phyloP scores from a whole-genome alignment of 306 rosid species.

The Medicago arabica region DNA sequence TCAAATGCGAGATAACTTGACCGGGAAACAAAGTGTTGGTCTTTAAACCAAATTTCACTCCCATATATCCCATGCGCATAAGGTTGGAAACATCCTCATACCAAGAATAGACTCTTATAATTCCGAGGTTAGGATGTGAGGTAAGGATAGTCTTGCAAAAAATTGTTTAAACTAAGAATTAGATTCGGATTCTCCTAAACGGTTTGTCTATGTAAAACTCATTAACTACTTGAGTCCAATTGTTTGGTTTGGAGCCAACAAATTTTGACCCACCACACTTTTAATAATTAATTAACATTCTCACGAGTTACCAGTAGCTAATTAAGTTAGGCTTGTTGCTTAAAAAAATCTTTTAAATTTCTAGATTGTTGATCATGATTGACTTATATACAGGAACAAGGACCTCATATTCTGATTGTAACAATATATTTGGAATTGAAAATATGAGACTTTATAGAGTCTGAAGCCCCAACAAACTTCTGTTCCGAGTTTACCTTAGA shows the following conservation, averaged over 20 bases:
- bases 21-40: no score
- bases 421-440: not conserved
- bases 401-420: not conserved
- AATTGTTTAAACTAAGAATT: no score
- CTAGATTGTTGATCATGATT: conserved; percentile 8
- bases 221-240: no score
- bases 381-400: not conserved
- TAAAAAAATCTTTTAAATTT: not conserved
- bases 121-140: no score
- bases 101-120: not conserved
- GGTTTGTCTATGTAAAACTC: no score
- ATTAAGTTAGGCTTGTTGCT: not conserved
- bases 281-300: not conserved
- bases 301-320: no score
- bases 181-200: no score
- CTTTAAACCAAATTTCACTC: not conserved
- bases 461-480: conserved; percentile 1
- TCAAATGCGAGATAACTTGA: no score
- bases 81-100: conserved; percentile 11
- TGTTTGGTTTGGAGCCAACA: not conserved
- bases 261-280: conserved; percentile 33
- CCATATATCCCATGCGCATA: not conserved
- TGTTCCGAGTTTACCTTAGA: not conserved
- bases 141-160: no score
- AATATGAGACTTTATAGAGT: not conserved